These are phyloP conservation scores for Candida schatavii DNA, from an alignment of 805 yeast species.

Conservation along the genomic window DNA sequence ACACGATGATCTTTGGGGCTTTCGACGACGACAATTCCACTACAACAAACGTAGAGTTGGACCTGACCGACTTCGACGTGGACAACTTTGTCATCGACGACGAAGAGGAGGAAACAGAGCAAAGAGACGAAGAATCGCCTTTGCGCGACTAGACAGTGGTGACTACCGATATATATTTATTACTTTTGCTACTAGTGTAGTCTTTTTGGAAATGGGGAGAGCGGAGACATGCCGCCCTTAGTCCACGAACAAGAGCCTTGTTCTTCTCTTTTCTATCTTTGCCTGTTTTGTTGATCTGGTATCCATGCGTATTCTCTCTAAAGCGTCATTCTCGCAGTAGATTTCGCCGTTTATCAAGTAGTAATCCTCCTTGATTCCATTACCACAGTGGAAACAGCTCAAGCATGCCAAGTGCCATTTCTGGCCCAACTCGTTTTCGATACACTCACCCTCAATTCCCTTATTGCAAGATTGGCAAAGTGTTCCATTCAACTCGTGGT, in stretches of 20 bases:
- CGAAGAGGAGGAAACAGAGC: slow-evolving; percentile 26
- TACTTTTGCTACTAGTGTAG: too few relatives aligned
- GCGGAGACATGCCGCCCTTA: too few relatives aligned
- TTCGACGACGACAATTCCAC: slow-evolving; percentile 32
- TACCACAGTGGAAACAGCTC: slow-evolving; percentile 60
- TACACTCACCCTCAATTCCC: slow-evolving; percentile 89
- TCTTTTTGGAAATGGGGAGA: too few relatives aligned
- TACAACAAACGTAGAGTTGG: slow-evolving; percentile 29
- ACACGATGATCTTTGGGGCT: slow-evolving; percentile 37
- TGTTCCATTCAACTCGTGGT: slow-evolving; percentile 73
- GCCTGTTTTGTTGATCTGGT: slow-evolving; percentile 26
- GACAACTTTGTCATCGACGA: slow-evolving; percentile 41
- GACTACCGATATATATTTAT: not conserved
- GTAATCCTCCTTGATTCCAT: slow-evolving; percentile 48
- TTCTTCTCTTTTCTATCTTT: slow-evolving; percentile 43
- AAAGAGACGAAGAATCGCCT: too few relatives aligned
- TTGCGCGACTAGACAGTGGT: too few relatives aligned
- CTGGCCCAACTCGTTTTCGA: slow-evolving; percentile 68
- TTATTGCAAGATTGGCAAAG: slow-evolving; percentile 65
- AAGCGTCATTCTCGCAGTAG: slow-evolving; percentile 50
- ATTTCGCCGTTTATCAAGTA: slow-evolving; percentile 50
- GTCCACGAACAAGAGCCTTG: slow-evolving; percentile 37
- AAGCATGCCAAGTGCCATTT: slow-evolving; percentile 78
- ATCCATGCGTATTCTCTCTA: slow-evolving; percentile 22
- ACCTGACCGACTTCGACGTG: slow-evolving; percentile 35